Base-by-base conservation (phyloP, 768 basidiomycete genomes). In the Amyloporia xantha region DNA sequence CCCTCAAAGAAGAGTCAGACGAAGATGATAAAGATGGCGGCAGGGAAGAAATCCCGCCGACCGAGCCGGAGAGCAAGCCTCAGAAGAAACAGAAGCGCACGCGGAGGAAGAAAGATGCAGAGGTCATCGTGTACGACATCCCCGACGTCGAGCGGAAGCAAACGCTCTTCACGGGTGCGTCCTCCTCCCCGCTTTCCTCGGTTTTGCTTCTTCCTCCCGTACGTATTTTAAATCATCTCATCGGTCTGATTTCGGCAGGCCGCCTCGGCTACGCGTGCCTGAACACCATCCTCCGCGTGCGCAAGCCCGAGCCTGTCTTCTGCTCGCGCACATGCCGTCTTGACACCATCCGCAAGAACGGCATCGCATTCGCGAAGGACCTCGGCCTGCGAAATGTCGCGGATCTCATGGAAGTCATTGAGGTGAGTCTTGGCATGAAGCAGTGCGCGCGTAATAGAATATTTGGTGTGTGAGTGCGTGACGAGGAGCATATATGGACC, bases 201-300 rank as follows among this genome's bases (percentile, higher is more conserved):
- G 28, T 78, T 72, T 62, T 41, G 62, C 11, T 53, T 60, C 40
- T 47, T 60, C 44, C 57, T 62, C 10, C 4, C 28, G n/a, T n/a
- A 36, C 15, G 7, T 20, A 21, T 6, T 11, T 40, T 21, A 9
- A 27, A n/a, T 35, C 33, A 9, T 35, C 33, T n/a, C n/a, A n/a
- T 35, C 9, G 33, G 26, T 38, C 44, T 41, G 19, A 47, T 25
- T 13, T 19, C n/a, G n/a, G n/a, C 40, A 52, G 50, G 49, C 23
- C 55, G 53, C 5, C 43, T 59, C 74, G 82, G 82, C 1, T 86
- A 92, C 62, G 91, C 91, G 2, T 93, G 91, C 60, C 63, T 93
- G 42, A 93, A 93, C 59, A 93, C 92, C 0, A 71, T 96, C 13
- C 66, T 95, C 11, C 76, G 92, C 38, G 79, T 71, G 25, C 73